These are phyloP conservation scores for Aegilops tauschii DNA, from an alignment of 176 grass and related monocot genomes.

Conservation along the genomic window DNA sequence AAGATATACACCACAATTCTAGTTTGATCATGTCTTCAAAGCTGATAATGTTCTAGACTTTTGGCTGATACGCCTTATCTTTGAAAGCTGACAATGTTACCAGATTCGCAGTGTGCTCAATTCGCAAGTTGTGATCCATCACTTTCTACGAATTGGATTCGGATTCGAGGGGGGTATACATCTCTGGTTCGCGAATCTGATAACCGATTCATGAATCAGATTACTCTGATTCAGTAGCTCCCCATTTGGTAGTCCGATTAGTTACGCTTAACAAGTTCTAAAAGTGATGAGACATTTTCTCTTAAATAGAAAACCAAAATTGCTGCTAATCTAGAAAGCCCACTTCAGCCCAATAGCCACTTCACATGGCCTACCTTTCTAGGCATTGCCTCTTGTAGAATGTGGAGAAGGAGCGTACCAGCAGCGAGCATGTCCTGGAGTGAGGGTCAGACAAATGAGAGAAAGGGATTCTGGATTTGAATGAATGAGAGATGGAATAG, in stretches of 20 bases:
- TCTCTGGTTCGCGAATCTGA: neutral
- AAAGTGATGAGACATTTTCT: neutral
- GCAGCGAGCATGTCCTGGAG: too few relatives aligned
- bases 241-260: neutral
- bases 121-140: neutral
- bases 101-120: neutral
- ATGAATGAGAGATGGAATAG: neutral
- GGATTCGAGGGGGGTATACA: neutral
- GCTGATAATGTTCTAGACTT: too few relatives aligned
- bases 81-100: neutral
- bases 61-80: too few relatives aligned
- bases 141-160: neutral
- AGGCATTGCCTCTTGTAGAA: neutral
- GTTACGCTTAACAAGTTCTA: neutral
- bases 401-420: too few relatives aligned
- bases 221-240: neutral
- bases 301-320: neutral
- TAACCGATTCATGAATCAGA: neutral
- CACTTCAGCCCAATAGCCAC: neutral
- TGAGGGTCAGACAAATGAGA: neutral
- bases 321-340: neutral
- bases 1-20: neutral
- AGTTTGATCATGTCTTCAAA: neutral
- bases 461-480: neutral
- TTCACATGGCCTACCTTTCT: neutral